phyloP scores from a whole-genome alignment of 805 yeast species.

The Pichia sporocuriosa region DNA sequence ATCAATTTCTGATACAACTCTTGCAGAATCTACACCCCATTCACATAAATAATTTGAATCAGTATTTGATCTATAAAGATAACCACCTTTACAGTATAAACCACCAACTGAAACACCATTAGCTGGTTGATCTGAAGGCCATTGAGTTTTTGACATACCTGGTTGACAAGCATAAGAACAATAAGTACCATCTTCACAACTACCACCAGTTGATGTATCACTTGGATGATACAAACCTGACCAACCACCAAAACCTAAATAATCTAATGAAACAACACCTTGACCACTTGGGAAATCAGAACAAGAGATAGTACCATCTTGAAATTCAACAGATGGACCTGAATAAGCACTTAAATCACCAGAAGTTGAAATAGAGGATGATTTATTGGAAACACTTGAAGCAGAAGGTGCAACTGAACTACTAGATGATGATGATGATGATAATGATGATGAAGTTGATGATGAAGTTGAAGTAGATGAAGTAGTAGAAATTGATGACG shows the following conservation, averaged over 20 bases:
- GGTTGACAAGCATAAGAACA: constrained; percentile 98
- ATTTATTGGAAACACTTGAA: constrained; percentile 25
- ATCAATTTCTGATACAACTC: constrained; percentile 52
- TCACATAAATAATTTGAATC: constrained; percentile 67
- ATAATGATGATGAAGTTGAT: constrained; percentile 25
- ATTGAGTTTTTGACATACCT: constrained; percentile 98
- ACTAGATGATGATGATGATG: constrained; percentile 22
- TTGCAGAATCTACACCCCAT: constrained; percentile 74
- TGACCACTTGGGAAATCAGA: constrained; percentile 68
- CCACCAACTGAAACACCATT: constrained; percentile 94
- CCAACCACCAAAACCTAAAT: constrained; percentile 59
- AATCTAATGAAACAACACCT: constrained; percentile 73
- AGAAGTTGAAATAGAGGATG: constrained; percentile 31
- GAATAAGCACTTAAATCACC: constrained; percentile 58
- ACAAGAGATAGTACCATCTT: constrained; percentile 69
- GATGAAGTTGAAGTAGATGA: constrained; percentile 28
- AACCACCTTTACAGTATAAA: constrained; percentile 75
- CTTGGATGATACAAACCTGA: constrained; percentile 54
- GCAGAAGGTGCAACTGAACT: constrained; percentile 24
- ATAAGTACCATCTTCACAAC: constrained; percentile 83
- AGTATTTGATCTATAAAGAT: constrained; percentile 74
- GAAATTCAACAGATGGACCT: constrained; percentile 54
- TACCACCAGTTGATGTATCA: constrained; percentile 41
- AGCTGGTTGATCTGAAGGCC: constrained; percentile 85
- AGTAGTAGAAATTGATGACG: constrained; percentile 25